Percentiles rank a stretch among this genome's conserved stretches.
phyloP scores from a whole-genome alignment of 108 stramenopile species.

The Cyclotella atomus region DNA sequence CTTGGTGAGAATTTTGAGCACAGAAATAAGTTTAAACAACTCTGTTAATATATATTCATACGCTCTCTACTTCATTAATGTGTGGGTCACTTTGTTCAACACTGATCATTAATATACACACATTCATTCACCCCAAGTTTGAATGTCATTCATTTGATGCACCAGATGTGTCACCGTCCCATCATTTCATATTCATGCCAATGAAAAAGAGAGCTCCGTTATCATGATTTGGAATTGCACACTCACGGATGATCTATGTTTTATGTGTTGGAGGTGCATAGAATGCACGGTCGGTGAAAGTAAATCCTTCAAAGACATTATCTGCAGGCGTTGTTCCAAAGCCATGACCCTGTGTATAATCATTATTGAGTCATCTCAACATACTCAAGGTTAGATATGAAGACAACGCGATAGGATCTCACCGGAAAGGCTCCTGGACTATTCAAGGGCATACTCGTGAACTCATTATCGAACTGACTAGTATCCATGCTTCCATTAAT shows the following conservation, averaged over 20 bases:
- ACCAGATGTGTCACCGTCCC: conserved; percentile 6
- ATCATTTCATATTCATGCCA: neutral
- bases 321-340: conserved; percentile 73
- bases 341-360: conserved; percentile 26
- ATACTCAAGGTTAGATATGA: neutral
- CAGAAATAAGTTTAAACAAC: too few relatives aligned
- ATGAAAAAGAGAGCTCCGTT: neutral
- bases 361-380: too few relatives aligned
- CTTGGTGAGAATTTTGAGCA: too few relatives aligned
- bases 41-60: too few relatives aligned
- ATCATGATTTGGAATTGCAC: too few relatives aligned
- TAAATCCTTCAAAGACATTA: conserved; percentile 88
- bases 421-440: conserved; percentile 70
- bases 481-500: conserved; percentile 90
- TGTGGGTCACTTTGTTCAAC: neutral
- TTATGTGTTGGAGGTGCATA: conserved; percentile 40
- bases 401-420: conserved; percentile 21
- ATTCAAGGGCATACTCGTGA: conserved; percentile 89
- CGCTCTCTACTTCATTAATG: conserved; percentile 2
- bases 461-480: conserved; percentile 93
- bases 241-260: conserved; percentile 16
- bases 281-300: conserved; percentile 76
- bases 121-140: neutral
- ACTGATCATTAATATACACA: neutral
- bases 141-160: neutral